Base-by-base conservation (phyloP, 352 stramenopile species). In the Phytophthora citricola region DNA sequence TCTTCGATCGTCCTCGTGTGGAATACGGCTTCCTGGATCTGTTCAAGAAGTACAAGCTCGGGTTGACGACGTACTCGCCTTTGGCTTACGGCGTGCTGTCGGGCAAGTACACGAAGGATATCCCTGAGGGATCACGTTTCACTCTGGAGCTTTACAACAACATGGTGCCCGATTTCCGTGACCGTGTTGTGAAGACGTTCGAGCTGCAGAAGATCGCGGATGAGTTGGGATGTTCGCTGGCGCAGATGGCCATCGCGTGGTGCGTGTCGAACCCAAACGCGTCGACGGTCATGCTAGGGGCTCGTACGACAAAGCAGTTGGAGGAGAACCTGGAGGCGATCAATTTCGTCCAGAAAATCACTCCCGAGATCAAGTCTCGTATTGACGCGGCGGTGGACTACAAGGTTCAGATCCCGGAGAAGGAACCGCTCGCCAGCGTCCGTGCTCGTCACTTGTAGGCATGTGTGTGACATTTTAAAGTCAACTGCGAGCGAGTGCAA, bases 41-140 rank as follows among this genome's bases (percentile, higher is more conserved):
- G 36, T 89, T 78, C 63, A 70, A 75, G 49, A 75, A 71, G 47
- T 88, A 88, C 70, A 85, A 86, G 32, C 32, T 88, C 20, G 82
- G 73, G 2, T 58, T 82, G 46, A 87, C 73, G 20, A 85, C 76
- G 26, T 91, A 74, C 66, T 83, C 66, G 11, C 78, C 80, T 7
- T 51, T 91, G 15, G 69, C 29, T 0, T 77, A 63, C 14, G 81
- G 81, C 1, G 34, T 91, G 9, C 38, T 91, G 27, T 75, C 81
- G 7, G 76, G 71, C 43, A 91, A 91, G 64, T 90, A 90, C 78
- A 77, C 50, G 1, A 51, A 34, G 14, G 49, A 32, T 8, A 75
- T 52, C 24, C 69, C 63, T 4, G 58, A 70, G 5, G 78, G 68
- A 5, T 51, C 68, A 14, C 75, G 71, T 12, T 58, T 76, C 48